Evolutionary conservation across 192 early-diverging fungal species (phyloP).

Genomic region (Umbelopsis ramanniana): DNA sequence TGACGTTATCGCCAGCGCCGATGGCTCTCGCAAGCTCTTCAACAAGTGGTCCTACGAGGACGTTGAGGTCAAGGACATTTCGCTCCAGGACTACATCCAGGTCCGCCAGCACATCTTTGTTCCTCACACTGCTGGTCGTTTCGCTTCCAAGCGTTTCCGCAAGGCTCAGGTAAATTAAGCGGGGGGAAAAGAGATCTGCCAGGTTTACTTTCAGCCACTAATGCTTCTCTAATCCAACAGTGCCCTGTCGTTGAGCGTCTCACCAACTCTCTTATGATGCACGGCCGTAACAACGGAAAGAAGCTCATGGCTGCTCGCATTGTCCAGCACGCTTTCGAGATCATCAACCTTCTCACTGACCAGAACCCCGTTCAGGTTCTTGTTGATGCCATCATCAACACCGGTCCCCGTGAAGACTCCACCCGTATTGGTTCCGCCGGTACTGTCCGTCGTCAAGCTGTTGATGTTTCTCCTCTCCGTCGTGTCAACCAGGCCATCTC

Average conservation of each 20-base stretch:
- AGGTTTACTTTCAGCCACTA: background rate
- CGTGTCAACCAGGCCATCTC: slow-evolving; percentile 96
- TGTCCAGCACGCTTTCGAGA: slow-evolving; percentile 99
- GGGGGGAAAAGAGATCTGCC: background rate
- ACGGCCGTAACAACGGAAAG: slow-evolving; percentile 99
- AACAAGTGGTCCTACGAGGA: slow-evolving; percentile 92
- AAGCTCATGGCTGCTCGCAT: slow-evolving; percentile 99
- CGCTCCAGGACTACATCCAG: slow-evolving; percentile 90
- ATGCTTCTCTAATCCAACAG: slow-evolving; percentile 32
- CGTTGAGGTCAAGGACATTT: slow-evolving; percentile 89
- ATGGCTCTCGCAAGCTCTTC: slow-evolving; percentile 69
- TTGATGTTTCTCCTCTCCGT: slow-evolving; percentile 98
- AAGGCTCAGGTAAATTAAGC: slow-evolving; percentile 80
- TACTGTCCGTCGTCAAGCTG: slow-evolving; percentile 99
- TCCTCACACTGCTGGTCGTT: slow-evolving; percentile 98
- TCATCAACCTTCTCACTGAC: slow-evolving; percentile 97
- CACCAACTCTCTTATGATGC: slow-evolving; percentile 99
- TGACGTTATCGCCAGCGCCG: slow-evolving; percentile 56
- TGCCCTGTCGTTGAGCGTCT: slow-evolving; percentile 99
- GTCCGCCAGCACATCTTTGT: slow-evolving; percentile 92
- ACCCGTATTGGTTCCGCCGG: slow-evolving; percentile 97
- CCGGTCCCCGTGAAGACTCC: slow-evolving; percentile 98
- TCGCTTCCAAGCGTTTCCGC: slow-evolving; percentile 95
- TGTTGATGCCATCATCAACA: slow-evolving; percentile 99
- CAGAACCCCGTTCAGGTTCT: slow-evolving; percentile 98